Base-by-base conservation (phyloP, 768 basidiomycete genomes). In the Leucosporidium yakuticum region DNA sequence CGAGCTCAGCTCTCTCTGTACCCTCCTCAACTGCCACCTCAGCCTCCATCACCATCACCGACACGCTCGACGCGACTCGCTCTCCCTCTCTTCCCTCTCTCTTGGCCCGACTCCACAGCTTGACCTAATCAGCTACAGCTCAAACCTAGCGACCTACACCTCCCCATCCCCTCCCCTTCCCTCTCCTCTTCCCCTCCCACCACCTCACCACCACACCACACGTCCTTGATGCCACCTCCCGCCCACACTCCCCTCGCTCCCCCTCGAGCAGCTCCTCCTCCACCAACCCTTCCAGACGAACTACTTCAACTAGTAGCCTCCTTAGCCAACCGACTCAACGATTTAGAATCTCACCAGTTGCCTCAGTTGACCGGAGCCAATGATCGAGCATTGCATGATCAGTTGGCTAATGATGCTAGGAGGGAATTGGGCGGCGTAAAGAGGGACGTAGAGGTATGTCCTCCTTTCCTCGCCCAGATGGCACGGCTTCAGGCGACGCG, bases 301-400 rank as follows among this genome's bases (percentile, higher is more conserved):
- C 49, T 69, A 29, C 11, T 20, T 9, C 12, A 53, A 19, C 65
- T 58, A 56, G 60, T 54, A 19, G 34, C 58, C 54, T 58, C 65
- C 19, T 77, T 85, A 7, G 80, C 83, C 55, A 81, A 89, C 29
- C 82, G 84, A 15, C 81, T 85, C 68, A 82, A 78, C 4, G 90
- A 92, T 78, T 77, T 95, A 11, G 74, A 81, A 4, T 81, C 85
- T 17, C 86, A 85, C 73, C 89, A 91, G 77, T 82, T 96, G 44
- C 89, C 91, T 1, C 84, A 88, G 3, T 81, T 96, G 60, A 81
- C 83, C 14, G 75, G 80, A 61, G 94, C 89, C 77, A 80, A 78
- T 14, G 90, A 88, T 0, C 87, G 91, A 80, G 89, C 15, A 77
- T 82, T 84, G 4, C 92, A 95, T 73, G 87, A 91, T 75, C 83